Base-by-base conservation (phyloP, 202 grass and related monocot species). In the Dendrocalamus latiflorus region DNA sequence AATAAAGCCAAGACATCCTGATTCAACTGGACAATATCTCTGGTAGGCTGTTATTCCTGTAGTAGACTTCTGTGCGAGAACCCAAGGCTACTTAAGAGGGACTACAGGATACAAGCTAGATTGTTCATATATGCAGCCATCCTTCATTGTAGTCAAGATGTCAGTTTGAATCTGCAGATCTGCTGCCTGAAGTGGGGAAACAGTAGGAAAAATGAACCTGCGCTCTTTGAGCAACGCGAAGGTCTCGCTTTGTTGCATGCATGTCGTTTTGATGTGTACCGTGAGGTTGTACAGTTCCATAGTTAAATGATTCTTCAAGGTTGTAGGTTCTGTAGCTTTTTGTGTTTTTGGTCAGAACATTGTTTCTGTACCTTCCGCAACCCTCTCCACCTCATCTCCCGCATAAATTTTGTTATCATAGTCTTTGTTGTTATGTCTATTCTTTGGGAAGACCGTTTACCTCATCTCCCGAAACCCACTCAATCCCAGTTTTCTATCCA, bases 21-120 rank as follows among this genome's bases (percentile, higher is more conserved):
- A 74, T 86, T 58, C 47, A 84, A 68, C 47, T 79, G 45, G 63
- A 30, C n/a, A 21, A 28, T 38, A 51, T 80, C 21, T 70, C 33
- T 13, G 44, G 58, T 65, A 36, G 17, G 51, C 42, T 72, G 25
- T 34, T 45, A 49, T 66, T 62, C 37, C 49, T 66, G 6, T 58
- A 66, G 25, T 86, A 17, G 30, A 47, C 15, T 26, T 86, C 5
- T 67, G 66, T 78, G 60, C 61, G 53, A 86, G 67, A 79, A 69
- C 33, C 59, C 61, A 80, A 17, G 28, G 50, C 59, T 79, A 28
- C 75, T 26, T 12, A 37, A 24, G 48, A 39, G 30, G 15, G 59
- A 24, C 30, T 17, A 36, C 53, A 42, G 18, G 25, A 56, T 42
- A 15, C 8, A 5, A 0, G 4, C 7, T 14, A 38, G 41, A 51